A percentile compares a stretch with the other conserved stretches of the same genome.
Evolutionary conservation across 495 filamentous ascomycete genomes (phyloP).

Genomic region (Melanomma pulvis-pyrius): DNA sequence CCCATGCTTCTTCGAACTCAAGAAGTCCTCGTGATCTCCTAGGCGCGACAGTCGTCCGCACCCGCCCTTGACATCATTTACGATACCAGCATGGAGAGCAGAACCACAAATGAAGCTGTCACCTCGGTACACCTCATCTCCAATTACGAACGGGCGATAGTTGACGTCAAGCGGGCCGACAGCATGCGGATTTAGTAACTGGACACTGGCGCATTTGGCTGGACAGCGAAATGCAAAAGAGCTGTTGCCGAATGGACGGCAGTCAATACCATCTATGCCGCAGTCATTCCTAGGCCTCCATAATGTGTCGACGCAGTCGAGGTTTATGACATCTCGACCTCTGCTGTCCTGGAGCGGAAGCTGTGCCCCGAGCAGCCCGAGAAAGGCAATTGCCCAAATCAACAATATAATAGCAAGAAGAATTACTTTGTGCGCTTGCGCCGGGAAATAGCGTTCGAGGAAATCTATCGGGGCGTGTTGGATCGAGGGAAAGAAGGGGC

Average conservation of each 20-base stretch:
- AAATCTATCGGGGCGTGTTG: conserved; percentile 7
- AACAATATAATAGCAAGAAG: neutral
- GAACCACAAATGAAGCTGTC: conserved; percentile 49
- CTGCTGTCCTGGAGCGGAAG: conserved; percentile 14
- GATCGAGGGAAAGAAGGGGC: conserved; percentile 7
- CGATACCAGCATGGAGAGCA: conserved; percentile 47
- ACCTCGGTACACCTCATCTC: conserved; percentile 42
- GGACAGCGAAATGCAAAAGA: conserved; percentile 47
- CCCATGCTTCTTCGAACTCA: conserved; percentile 29
- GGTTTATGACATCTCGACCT: conserved; percentile 13
- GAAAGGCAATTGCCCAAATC: conserved; percentile 4
- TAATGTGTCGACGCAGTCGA: conserved; percentile 27
- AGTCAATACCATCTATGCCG: conserved; percentile 47
- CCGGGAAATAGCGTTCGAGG: conserved; percentile 6
- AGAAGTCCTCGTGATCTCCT: conserved; percentile 39
- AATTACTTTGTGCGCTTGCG: neutral
- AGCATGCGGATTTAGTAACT: conserved; percentile 44
- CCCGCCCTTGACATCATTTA: conserved; percentile 40
- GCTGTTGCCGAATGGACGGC: conserved; percentile 44
- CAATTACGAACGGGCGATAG: conserved; percentile 45
- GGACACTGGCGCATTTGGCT: conserved; percentile 39
- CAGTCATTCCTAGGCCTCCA: conserved; percentile 35
- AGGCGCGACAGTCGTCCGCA: conserved; percentile 43
- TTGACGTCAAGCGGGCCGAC: conserved; percentile 45
- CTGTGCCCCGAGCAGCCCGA: neutral